A percentile compares a stretch with the other conserved stretches of the same genome.
Conservation (phyloP, 495 filamentous ascomycete genomes). For the Podospora conica region DNA sequence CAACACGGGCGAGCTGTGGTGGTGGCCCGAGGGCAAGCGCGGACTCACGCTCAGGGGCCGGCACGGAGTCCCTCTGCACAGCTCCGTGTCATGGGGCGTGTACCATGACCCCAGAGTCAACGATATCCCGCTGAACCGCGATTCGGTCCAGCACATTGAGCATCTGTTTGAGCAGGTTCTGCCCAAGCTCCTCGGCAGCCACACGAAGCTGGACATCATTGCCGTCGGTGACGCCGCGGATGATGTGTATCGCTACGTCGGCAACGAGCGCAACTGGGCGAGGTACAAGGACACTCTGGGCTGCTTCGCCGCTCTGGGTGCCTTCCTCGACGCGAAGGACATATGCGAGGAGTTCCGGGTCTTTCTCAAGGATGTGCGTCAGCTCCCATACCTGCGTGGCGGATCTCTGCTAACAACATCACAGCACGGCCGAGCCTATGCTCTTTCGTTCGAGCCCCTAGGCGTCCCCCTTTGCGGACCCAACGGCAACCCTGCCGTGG, state of each 20-base stretch:
- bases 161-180: slow-evolving; percentile 60
- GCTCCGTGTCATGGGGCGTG: slow-evolving; percentile 45
- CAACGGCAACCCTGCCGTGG: slow-evolving; percentile 27
- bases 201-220: slow-evolving; percentile 58
- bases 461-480: slow-evolving; percentile 45
- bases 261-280: slow-evolving; percentile 45
- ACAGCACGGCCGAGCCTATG: slow-evolving; percentile 56
- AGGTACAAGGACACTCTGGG: slow-evolving; percentile 31
- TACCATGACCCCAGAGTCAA: slow-evolving; percentile 43
- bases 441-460: slow-evolving; percentile 42
- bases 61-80: slow-evolving; percentile 47
- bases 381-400: neutral
- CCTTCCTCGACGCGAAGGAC: slow-evolving; percentile 26
- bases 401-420: neutral
- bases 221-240: slow-evolving; percentile 53
- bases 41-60: slow-evolving; percentile 52
- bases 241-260: slow-evolving; percentile 49
- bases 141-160: slow-evolving; percentile 49
- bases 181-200: slow-evolving; percentile 33
- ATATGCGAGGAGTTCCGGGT: slow-evolving; percentile 34
- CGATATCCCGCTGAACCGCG: slow-evolving; percentile 48
- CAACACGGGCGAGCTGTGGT: slow-evolving; percentile 65
- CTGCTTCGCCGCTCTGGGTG: slow-evolving; percentile 37
- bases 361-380: slow-evolving; percentile 45
- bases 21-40: slow-evolving; percentile 52